Percentiles rank a stretch among this genome's conserved stretches.
Conservation (phyloP, 108 stramenopile species). For the Chaetoceros muelleri region DNA sequence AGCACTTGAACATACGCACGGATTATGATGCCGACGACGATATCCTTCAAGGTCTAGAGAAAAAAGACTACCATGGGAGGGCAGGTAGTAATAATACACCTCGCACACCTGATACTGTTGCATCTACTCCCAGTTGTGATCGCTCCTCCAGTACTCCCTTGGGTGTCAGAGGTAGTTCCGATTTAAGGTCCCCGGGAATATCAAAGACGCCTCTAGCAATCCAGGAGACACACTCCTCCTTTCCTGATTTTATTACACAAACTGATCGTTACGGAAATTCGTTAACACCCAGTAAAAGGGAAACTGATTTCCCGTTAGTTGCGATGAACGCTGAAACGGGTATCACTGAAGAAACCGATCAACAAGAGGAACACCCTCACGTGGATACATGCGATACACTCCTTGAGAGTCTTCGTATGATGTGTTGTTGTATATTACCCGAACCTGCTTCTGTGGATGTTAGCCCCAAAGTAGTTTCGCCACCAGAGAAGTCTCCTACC, state of each 20-base stretch:
- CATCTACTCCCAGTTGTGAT: conserved; percentile 11
- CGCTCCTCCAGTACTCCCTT: conserved; percentile 21
- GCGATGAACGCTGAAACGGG: conserved; percentile 10
- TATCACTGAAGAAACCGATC: conserved; percentile 29
- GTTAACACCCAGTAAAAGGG: conserved; percentile 30
- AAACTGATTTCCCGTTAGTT: too few species aligned
- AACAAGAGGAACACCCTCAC: conserved; percentile 24
- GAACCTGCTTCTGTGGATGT: conserved; percentile 18
- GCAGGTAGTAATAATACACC: too few species aligned
- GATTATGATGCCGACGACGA: too few species aligned
- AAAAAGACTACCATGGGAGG: too few species aligned
- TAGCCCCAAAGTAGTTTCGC: conserved; percentile 20
- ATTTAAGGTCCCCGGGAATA: conserved; percentile 68
- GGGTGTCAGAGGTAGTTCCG: conserved; percentile 40
- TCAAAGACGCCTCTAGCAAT: conserved; percentile 42
- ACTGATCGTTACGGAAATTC: conserved; percentile 74
- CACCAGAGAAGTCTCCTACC: conserved; percentile 29
- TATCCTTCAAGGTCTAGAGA: too few species aligned
- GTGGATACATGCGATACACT: conserved; percentile 58
- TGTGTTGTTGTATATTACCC: conserved; percentile 78
- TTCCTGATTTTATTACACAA: conserved; percentile 85
- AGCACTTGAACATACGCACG: too few species aligned
- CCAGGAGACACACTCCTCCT: conserved; percentile 14
- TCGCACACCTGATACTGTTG: conserved; percentile 10
- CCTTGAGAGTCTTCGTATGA: conserved; percentile 65